Base-by-base conservation (phyloP, 2,329 filamentous ascomycete species). In the Xylaria sp. region DNA sequence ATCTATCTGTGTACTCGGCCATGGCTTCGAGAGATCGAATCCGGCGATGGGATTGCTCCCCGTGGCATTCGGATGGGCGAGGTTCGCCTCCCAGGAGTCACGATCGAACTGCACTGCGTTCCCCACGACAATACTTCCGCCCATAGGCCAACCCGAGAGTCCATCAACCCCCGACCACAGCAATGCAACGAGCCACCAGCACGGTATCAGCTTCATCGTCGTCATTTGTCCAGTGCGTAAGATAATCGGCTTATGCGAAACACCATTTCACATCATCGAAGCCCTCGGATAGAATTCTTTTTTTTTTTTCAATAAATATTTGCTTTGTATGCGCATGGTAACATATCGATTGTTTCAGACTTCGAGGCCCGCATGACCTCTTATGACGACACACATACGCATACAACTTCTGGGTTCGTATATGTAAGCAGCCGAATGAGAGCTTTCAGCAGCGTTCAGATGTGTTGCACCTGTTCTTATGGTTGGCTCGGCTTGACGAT, bases 1-100 rank as follows among this genome's bases (percentile, higher is more conserved):
- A 80, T 15, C 89, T 75, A 60, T 79, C 75, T 19, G 81, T 81
- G 35, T 80, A 78, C 45, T 80, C 75, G 57, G 88, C 76, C 52
- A 88, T 74, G 50, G 83, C 77, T 61, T 82, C 78, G 60, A 68
- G 38, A 65, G 63, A 21, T 67, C 65, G 23, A 67, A 70, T 1
- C 69, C 72, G 12, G 61, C 59, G 7, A 72, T 57, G 3, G 67
- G 28, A 31, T 67, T 59, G 14, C 53, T 21, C 40, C 68, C 66
- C 17, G 65, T 66, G 2, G 67, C 67, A 37, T 67, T 66, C 1
- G 67, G 64, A n/a, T 56, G 19, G 71, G 82, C 74, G 79, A 87
- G 84, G 79, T 80, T 76, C 12, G 64, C 42, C 28, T 72, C 70
- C 71, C 71, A 73, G 1, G 68, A 63, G 9, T 46, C 42, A 31